Evolutionary conservation across 164 flowering plant genomes (phyloP), one percentile per base, ranked within the genome.

Genomic region (Akebia trifoliata): DNA sequence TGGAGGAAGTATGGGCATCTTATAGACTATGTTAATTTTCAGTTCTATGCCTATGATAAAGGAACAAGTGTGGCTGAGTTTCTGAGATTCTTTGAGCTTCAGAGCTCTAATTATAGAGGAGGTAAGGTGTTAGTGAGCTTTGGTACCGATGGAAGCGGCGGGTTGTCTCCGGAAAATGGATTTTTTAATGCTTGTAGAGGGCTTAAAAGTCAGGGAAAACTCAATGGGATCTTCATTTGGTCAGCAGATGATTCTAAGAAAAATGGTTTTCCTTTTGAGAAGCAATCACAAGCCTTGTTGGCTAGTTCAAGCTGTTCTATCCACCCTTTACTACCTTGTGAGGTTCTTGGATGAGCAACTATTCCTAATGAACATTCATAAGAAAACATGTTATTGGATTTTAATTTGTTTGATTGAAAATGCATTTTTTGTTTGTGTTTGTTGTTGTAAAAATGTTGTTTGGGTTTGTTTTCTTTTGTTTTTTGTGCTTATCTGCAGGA

Each of bases 11-110:
- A 75, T 43, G 68, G 74, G 24, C 36, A 73, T 22, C 29, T 69
- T 4, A 75, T 81, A 26, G 84, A 81, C 60, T 81, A 76, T 55
- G 76, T 81, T 5, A 81, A 78, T 65, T 81, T 78, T 57, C 85
- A 78, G 52, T 78, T 80, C 39, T 80, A 80, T 26, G 85, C 85
- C 0, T 80, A 80, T 17, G 71, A 62, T 7, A 54, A 72, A 22
- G 78, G 72, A 10, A 80, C 78, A 1, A 75, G 44, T 4, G 78
- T 80, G 1, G 36, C 71, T 4, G 72, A 78, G 61, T 78, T 80
- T 28, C 29, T 78, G 36, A 32, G 18, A 8, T 74, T 72, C 50
- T 80, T 68, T 37, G 39, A 68, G 12, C 43, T 31, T 0, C 85
- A 80, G 38, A 56, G 63, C 40, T 59, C 72, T 1, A 78, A 78